Conservation (phyloP, 75 land plant genomes). For the Ceratopteris richardii region DNA sequence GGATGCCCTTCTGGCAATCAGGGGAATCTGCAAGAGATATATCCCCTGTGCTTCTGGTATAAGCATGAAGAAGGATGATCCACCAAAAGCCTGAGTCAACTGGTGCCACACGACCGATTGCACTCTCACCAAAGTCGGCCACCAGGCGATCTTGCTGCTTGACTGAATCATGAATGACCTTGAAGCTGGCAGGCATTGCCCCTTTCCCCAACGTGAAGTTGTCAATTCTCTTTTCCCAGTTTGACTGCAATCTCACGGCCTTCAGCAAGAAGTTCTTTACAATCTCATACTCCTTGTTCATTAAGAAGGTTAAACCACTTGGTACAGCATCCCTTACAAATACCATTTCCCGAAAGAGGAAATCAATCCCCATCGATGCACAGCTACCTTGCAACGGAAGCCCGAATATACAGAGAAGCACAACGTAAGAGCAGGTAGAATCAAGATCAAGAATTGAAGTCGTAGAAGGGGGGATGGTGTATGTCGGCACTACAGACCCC, state of each 20-base stretch:
- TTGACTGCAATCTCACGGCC: slow-evolving; percentile 49
- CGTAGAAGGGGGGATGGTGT: too few species aligned
- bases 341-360: too few species aligned
- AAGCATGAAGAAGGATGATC: slow-evolving; percentile 53
- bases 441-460: too few species aligned
- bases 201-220: slow-evolving; percentile 56
- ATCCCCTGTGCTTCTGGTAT: slow-evolving; percentile 51
- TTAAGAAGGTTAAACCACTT: slow-evolving; percentile 49
- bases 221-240: slow-evolving; percentile 49
- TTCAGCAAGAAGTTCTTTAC: slow-evolving; percentile 50
- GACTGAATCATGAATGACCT: too few species aligned
- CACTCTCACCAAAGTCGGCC: slow-evolving; percentile 64
- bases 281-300: slow-evolving; percentile 49
- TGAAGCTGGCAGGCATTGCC: slow-evolving; percentile 66
- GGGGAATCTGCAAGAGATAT: slow-evolving; percentile 38
- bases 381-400: too few species aligned
- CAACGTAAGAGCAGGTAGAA: too few species aligned
- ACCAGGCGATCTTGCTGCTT: slow-evolving; percentile 29
- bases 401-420: too few species aligned
- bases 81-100: slow-evolving; percentile 68
- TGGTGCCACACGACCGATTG: slow-evolving; percentile 63
- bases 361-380: too few species aligned
- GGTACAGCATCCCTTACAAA: slow-evolving; percentile 67
- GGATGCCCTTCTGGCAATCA: too few species aligned
- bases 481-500: too few species aligned